Percentiles rank a stretch among this genome's conserved stretches.
Evolutionary conservation across 2,329 filamentous ascomycete species (phyloP).

Genomic region (Fusarium denticulatum): DNA sequence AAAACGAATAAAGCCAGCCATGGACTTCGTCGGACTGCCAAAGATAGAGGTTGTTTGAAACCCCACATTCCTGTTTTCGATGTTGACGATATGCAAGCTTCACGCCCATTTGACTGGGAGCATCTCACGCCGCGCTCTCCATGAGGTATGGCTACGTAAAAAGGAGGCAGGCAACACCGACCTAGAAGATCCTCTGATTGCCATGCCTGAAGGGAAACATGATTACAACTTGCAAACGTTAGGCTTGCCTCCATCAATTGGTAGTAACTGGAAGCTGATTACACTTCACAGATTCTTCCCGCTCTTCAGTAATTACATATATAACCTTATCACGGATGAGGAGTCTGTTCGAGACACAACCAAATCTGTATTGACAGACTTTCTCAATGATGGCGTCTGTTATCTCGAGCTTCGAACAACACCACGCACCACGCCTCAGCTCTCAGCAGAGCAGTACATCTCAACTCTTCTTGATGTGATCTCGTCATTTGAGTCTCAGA

Average conservation of each 20-base stretch:
- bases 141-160: slow-evolving; percentile 76
- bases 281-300: slow-evolving; percentile 73
- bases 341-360: slow-evolving; percentile 71
- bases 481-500: slow-evolving; percentile 55
- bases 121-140: slow-evolving; percentile 76
- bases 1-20: slow-evolving; percentile 5
- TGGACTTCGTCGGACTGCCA: slow-evolving; percentile 61
- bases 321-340: slow-evolving; percentile 74
- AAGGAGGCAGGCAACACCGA: slow-evolving; percentile 61
- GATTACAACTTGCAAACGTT: slow-evolving; percentile 77
- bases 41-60: slow-evolving; percentile 61
- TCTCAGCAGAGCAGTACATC: slow-evolving; percentile 74
- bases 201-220: slow-evolving; percentile 76
- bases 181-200: slow-evolving; percentile 73
- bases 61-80: not conserved
- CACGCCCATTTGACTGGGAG: slow-evolving; percentile 85
- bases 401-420: slow-evolving; percentile 87
- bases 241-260: slow-evolving; percentile 28
- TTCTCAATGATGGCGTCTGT: slow-evolving; percentile 74
- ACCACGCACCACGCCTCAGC: slow-evolving; percentile 68
- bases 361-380: slow-evolving; percentile 70
- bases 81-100: slow-evolving; percentile 58
- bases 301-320: slow-evolving; percentile 82
- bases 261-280: not conserved
- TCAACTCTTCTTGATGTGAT: slow-evolving; percentile 73